Evolutionary conservation across 768 basidiomycete genomes (phyloP).

Genomic region (Peribolospora kevripleyi): DNA sequence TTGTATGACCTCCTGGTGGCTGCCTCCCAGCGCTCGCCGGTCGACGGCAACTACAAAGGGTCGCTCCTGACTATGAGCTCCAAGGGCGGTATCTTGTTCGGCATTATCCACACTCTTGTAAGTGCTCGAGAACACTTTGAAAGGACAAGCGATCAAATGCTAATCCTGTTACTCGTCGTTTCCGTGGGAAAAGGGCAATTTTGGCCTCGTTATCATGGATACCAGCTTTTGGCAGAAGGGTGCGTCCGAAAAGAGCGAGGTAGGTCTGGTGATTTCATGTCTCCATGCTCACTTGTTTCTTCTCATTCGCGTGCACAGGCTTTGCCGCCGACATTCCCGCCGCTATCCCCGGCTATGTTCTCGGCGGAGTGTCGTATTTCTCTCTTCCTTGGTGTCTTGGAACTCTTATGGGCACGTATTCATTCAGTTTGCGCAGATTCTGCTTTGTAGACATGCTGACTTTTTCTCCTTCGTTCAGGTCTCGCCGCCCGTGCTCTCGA

Average conservation of each 20-base stretch:
- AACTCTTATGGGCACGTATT: constrained; percentile 18
- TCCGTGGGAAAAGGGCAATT: constrained; percentile 29
- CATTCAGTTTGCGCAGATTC: too few relatives aligned
- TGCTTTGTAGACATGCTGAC: too few relatives aligned
- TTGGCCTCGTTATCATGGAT: constrained; percentile 1
- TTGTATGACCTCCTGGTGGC: constrained; percentile 29
- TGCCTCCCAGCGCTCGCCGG: constrained; percentile 27
- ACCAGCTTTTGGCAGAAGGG: constrained; percentile 1
- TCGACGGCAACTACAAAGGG: constrained; percentile 28
- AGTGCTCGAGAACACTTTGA: constrained; percentile 15
- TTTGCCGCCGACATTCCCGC: constrained; percentile 21
- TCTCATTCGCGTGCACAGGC: constrained; percentile 24
- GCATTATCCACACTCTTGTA: background rate
- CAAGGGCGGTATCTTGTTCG: constrained; percentile 15
- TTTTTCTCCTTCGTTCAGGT: too few relatives aligned
- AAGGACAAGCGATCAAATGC: too few relatives aligned
- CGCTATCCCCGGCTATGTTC: background rate
- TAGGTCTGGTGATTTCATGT: too few relatives aligned
- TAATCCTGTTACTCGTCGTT: background rate
- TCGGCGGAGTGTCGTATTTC: background rate
- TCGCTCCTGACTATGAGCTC: constrained; percentile 37
- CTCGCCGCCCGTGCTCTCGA: constrained; percentile 3
- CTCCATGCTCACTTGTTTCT: constrained; percentile 25
- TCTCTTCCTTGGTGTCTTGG: constrained; percentile 27
- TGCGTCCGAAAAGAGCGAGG: background rate